Base-by-base conservation (phyloP, 192 early-diverging fungal genomes). In the Podila clonocystis region DNA sequence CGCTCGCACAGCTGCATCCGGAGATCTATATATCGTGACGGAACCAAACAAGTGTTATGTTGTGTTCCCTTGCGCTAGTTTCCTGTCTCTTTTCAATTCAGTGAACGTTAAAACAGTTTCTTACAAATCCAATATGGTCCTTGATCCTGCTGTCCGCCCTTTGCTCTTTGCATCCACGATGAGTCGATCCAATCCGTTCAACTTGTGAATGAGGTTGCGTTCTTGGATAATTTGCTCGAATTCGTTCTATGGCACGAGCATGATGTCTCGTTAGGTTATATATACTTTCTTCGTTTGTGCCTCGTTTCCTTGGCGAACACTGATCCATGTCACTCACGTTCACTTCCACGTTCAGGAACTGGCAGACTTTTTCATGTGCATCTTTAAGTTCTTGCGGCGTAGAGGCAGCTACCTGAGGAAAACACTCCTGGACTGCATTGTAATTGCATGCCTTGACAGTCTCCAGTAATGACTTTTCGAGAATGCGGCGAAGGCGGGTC, bases 391-490 rank as follows among this genome's bases (percentile, higher is more conserved):
- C 77, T 12, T 45, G 48, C 17, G 70, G 71, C 4, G 72, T 68
- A 22, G 50, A 26, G 6, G 58, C 58, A 11, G 70, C 70, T 1
- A 73, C 48, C 9, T 38, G 19, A 11, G 77, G 77, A 28, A 80
- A 80, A 61, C 70, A 69, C 68, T 80, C 70, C n/a, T 67, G 48
- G 33, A 80, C 63, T 26, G 77, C 77, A n/a, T 64, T 62, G 33
- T 52, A 73, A 36, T 80, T 80, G 77, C 77, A 80, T 31, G 70
- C 70, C 13, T 73, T 68, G 36, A 80, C 66, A 8, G 77, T 80
- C 29, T 80, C 70, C 31, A 58, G 33, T 6, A 80, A 45, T 12
- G 77, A 72, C 36, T 80, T 80, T 22, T 68, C 62, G 20, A 80
- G 77, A 61, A 80, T 38, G 5, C 57, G 66, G 12, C 77, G 70